These are phyloP conservation scores for Zymoseptoria brevis DNA, from an alignment of 2,329 filamentous ascomycete genomes.

Conservation along the genomic window DNA sequence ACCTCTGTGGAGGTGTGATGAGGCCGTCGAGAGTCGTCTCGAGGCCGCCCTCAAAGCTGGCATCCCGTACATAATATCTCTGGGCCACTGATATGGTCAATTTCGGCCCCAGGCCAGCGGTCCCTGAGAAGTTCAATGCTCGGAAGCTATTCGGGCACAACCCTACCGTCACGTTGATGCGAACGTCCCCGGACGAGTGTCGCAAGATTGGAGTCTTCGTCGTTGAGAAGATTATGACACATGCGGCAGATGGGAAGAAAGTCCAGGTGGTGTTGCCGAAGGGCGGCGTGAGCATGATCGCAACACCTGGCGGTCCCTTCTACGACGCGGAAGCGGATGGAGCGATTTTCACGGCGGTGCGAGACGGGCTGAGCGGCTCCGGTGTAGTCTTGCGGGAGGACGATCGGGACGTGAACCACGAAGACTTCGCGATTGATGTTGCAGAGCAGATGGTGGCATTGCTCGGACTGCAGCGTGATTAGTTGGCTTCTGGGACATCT, in stretches of 20 bases:
- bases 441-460: constrained; percentile 31
- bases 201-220: constrained; percentile 49
- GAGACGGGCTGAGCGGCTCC: constrained; percentile 41
- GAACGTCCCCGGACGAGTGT: constrained; percentile 54
- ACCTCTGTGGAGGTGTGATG: constrained; percentile 56
- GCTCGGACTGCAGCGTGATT: constrained; percentile 10
- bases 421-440: constrained; percentile 42
- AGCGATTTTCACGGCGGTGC: constrained; percentile 42
- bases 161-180: constrained; percentile 57
- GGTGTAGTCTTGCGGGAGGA: constrained; percentile 46
- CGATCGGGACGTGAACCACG: constrained; percentile 48
- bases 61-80: constrained; percentile 49
- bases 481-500: not conserved
- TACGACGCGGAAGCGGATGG: constrained; percentile 42
- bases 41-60: constrained; percentile 49
- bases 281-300: constrained; percentile 55
- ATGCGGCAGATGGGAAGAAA: constrained; percentile 33
- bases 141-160: constrained; percentile 58
- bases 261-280: constrained; percentile 53
- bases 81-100: constrained; percentile 54
- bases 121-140: constrained; percentile 48
- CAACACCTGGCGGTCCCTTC: constrained; percentile 47
- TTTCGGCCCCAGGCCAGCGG: constrained; percentile 49
- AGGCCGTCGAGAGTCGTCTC: constrained; percentile 51
- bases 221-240: constrained; percentile 42